These are phyloP conservation scores for Periconia sp. DNA, from an alignment of 2,329 filamentous ascomycete species.

Conservation along the genomic window DNA sequence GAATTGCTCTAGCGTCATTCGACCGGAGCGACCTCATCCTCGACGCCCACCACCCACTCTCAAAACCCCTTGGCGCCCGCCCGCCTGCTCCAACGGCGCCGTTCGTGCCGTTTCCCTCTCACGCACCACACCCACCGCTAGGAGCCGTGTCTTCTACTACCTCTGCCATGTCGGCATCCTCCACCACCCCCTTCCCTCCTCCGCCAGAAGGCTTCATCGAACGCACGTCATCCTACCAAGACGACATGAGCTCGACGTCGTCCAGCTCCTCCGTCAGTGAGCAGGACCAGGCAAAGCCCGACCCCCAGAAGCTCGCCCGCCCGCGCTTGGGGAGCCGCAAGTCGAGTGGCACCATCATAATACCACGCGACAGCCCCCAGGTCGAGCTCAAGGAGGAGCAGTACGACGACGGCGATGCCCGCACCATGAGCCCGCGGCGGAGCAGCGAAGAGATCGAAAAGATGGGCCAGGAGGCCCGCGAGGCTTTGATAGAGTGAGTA, in stretches of 20 bases:
- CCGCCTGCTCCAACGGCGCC: slow-evolving; percentile 32
- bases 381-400: slow-evolving; percentile 76
- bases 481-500: slow-evolving; percentile 66
- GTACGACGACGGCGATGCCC: slow-evolving; percentile 84
- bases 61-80: slow-evolving; percentile 27
- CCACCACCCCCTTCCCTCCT: slow-evolving; percentile 37
- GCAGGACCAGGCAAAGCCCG: slow-evolving; percentile 43
- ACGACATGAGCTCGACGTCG: slow-evolving; percentile 46
- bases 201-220: slow-evolving; percentile 26
- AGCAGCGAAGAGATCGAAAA: slow-evolving; percentile 91
- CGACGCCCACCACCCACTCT: slow-evolving; percentile 26
- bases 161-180: slow-evolving; percentile 24
- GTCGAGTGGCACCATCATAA: slow-evolving; percentile 82
- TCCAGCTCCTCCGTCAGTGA: slow-evolving; percentile 54
- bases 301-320: slow-evolving; percentile 59
- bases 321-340: slow-evolving; percentile 75
- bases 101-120: slow-evolving; percentile 20
- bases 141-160: slow-evolving; percentile 4
- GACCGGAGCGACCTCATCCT: slow-evolving; percentile 4
- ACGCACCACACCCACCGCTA: slow-evolving; percentile 11
- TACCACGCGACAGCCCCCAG: slow-evolving; percentile 76
- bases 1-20: slow-evolving; percentile 28
- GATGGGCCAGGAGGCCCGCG: slow-evolving; percentile 80
- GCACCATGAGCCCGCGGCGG: slow-evolving; percentile 91
- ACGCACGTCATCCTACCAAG: slow-evolving; percentile 34